A percentile compares a stretch with the other conserved stretches of the same genome.
Evolutionary conservation across 2,329 filamentous ascomycete species (phyloP).

Genomic region (Monilinia fructicola): DNA sequence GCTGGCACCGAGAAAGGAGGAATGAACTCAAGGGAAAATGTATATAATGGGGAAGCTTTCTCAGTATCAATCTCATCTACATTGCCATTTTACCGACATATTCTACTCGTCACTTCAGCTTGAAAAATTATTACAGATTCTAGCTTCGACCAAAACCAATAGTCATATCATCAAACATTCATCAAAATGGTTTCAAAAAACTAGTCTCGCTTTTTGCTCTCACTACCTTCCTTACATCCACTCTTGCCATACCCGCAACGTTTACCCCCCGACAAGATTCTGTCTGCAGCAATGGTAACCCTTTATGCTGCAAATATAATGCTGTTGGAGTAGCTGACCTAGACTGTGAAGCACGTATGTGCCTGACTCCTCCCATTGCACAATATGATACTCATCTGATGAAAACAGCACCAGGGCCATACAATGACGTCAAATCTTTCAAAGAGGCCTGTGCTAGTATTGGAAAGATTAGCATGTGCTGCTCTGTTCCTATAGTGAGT

Average conservation of each 20-base stretch:
- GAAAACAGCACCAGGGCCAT: conserved; percentile 41
- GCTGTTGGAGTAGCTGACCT: conserved; percentile 58
- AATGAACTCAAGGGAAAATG: neutral
- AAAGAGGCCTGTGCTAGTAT: conserved; percentile 32
- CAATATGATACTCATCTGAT: neutral
- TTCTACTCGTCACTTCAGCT: neutral
- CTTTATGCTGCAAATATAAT: conserved; percentile 62
- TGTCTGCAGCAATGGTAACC: conserved; percentile 33
- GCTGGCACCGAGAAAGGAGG: neutral
- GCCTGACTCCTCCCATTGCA: neutral
- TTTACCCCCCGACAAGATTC: neutral
- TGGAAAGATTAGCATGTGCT: conserved; percentile 52
- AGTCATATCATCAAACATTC: conserved; percentile 2
- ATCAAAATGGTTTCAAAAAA: conserved; percentile 28
- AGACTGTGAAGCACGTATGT: conserved; percentile 56
- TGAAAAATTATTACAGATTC: too few species aligned
- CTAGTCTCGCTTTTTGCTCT: conserved; percentile 18
- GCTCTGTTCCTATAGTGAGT: conserved; percentile 49
- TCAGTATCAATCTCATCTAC: neutral
- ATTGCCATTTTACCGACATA: neutral
- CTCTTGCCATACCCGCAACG: conserved; percentile 36
- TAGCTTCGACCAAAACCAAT: too few species aligned
- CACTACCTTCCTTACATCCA: conserved; percentile 35
- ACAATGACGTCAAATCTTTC: conserved; percentile 46
- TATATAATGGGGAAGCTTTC: conserved; percentile 3